These are phyloP conservation scores for Sphenostylis stenocarpa DNA, from an alignment of 306 rosid species.

Conservation along the genomic window DNA sequence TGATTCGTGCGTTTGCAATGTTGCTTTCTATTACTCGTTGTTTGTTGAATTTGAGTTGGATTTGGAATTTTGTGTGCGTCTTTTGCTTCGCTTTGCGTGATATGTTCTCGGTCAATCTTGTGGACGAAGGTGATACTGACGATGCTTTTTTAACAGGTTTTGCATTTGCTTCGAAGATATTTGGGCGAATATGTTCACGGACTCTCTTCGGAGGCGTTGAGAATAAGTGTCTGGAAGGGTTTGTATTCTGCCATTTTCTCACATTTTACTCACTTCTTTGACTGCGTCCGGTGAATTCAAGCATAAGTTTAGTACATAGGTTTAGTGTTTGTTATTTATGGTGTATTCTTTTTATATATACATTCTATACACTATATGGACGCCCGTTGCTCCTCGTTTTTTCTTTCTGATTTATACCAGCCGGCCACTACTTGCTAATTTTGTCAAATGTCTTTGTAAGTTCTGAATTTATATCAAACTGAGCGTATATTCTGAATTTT, in stretches of 20 bases:
- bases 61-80: not conserved
- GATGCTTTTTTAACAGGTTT: conserved; percentile 55
- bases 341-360: not conserved
- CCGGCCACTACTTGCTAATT: not conserved
- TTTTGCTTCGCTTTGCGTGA: not conserved
- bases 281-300: not conserved
- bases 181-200: conserved; percentile 99
- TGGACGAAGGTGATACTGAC: not conserved
- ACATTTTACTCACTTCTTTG: not conserved
- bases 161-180: conserved; percentile 88
- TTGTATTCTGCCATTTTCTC: conserved; percentile 38
- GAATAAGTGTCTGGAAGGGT: conserved; percentile 99
- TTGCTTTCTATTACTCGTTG: not conserved
- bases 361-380: not conserved
- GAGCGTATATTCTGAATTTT: not conserved
- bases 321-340: not conserved
- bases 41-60: not conserved
- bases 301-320: not conserved
- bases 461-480: not conserved
- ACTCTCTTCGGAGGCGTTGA: conserved; percentile 86
- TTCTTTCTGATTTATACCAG: not conserved
- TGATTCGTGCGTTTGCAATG: not conserved
- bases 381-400: not conserved
- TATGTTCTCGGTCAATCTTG: not conserved
- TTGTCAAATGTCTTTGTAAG: not conserved